Evolutionary conservation across 2,329 filamentous ascomycete genomes (phyloP).

Genomic region (Aspergillus ustus): DNA sequence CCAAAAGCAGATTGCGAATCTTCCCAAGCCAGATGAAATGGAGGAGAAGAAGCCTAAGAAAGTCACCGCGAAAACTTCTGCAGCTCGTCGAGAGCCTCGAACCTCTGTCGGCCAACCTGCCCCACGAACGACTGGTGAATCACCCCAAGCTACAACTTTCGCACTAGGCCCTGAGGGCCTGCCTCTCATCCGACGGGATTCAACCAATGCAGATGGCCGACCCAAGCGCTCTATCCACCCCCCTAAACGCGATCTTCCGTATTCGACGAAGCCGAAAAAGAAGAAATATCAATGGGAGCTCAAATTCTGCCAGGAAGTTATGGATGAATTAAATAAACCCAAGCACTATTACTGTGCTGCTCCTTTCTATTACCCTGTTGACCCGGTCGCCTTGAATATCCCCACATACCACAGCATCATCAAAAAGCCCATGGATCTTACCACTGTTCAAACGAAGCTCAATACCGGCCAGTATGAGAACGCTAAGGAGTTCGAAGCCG

Average conservation of each 20-base stretch:
- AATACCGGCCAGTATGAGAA: constrained; percentile 77
- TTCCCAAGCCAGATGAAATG: constrained; percentile 60
- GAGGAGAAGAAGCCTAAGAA: constrained; percentile 67
- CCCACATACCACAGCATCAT: constrained; percentile 91
- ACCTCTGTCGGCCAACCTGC: constrained; percentile 48
- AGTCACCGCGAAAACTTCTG: constrained; percentile 45
- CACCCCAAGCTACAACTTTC: constrained; percentile 62
- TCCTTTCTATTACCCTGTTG: constrained; percentile 82
- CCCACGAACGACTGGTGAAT: constrained; percentile 35
- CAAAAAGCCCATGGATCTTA: constrained; percentile 95
- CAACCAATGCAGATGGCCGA: constrained; percentile 74
- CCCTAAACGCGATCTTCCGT: constrained; percentile 91
- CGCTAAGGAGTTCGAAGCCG: constrained; percentile 82
- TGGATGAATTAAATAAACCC: constrained; percentile 75
- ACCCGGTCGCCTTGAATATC: constrained; percentile 91
- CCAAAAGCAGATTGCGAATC: constrained; percentile 62
- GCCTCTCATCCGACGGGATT: constrained; percentile 84
- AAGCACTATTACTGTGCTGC: constrained; percentile 71
- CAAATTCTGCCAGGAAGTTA: constrained; percentile 82
- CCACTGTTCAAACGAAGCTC: constrained; percentile 79
- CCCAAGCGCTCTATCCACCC: constrained; percentile 94
- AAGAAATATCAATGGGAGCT: constrained; percentile 89
- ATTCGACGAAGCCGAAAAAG: constrained; percentile 83
- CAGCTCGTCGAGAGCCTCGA: constrained; percentile 55
- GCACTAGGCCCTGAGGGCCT: constrained; percentile 77